phyloP scores from a whole-genome alignment of 2,329 filamentous ascomycete genomes.

The Cadophora gregata region DNA sequence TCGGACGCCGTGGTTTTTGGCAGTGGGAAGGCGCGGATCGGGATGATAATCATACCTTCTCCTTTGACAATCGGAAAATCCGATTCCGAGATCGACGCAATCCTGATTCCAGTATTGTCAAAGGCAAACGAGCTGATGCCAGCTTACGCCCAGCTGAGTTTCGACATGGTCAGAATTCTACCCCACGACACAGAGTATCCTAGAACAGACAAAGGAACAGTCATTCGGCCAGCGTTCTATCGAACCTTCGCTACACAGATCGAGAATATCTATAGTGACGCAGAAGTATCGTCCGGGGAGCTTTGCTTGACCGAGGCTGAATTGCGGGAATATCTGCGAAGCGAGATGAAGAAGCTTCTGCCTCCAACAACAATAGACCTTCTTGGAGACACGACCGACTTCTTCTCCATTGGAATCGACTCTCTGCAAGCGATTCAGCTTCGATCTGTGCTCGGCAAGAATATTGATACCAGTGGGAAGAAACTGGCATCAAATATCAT shows the following conservation, averaged over 20 bases:
- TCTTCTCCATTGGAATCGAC: slow-evolving; percentile 64
- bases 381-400: slow-evolving; percentile 53
- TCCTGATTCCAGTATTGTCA: slow-evolving; percentile 47
- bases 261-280: slow-evolving; percentile 17
- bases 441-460: slow-evolving; percentile 56
- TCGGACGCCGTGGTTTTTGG: slow-evolving; percentile 65
- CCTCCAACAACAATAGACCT: slow-evolving; percentile 12
- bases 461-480: slow-evolving; percentile 55
- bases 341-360: slow-evolving; percentile 26
- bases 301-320: slow-evolving; percentile 22
- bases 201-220: slow-evolving; percentile 59
- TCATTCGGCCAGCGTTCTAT: slow-evolving; percentile 58
- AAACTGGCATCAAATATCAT: slow-evolving; percentile 61
- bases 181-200: slow-evolving; percentile 51
- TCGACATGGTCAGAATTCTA: slow-evolving; percentile 59
- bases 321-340: slow-evolving; percentile 25
- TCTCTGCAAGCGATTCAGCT: slow-evolving; percentile 63
- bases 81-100: slow-evolving; percentile 52
- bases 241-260: slow-evolving; percentile 44
- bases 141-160: slow-evolving; percentile 58
- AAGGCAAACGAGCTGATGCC: slow-evolving; percentile 51
- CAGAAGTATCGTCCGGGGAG: slow-evolving; percentile 21
- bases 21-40: slow-evolving; percentile 56
- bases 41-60: slow-evolving; percentile 56
- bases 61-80: slow-evolving; percentile 46